These are phyloP conservation scores for Lantana camara DNA, from an alignment of 257 asterid species.

Conservation along the genomic window DNA sequence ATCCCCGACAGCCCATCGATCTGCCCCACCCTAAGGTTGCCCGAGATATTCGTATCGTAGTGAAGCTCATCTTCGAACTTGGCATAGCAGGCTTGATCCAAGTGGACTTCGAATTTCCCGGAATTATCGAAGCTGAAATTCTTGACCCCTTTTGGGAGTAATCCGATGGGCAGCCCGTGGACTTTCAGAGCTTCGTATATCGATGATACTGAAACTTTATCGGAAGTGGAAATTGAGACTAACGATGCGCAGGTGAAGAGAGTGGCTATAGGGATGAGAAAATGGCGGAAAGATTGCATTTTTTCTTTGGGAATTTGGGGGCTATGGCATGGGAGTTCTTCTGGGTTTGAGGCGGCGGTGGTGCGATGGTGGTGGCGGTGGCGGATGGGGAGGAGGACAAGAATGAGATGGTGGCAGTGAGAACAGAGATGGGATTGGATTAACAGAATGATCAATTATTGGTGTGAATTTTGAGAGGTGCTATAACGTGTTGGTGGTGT, in stretches of 20 bases:
- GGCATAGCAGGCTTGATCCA: conserved; percentile 85
- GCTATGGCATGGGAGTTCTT: conserved; percentile 28
- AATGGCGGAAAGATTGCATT: conserved; percentile 41
- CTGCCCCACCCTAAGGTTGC: conserved; percentile 59
- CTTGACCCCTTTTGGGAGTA: conserved; percentile 84
- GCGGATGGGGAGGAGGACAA: conserved; percentile 19
- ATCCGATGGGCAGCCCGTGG: conserved; percentile 84
- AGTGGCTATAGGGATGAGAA: conserved; percentile 24
- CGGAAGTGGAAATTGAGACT: conserved; percentile 14
- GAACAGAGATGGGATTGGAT: conserved; percentile 47
- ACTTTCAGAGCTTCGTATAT: conserved; percentile 65
- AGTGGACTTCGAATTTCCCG: conserved; percentile 67
- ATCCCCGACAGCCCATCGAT: conserved; percentile 77
- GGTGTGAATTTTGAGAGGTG: conserved; percentile 33
- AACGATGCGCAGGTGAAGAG: conserved; percentile 28
- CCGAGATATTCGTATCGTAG: conserved; percentile 70
- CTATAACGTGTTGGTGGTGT: conserved; percentile 22
- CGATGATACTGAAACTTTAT: conserved; percentile 35
- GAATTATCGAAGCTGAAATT: conserved; percentile 61
- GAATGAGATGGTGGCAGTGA: conserved; percentile 42
- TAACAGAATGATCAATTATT: conserved; percentile 59
- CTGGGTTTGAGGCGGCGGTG: background rate
- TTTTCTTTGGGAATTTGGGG: conserved; percentile 8
- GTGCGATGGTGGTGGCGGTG: conserved; percentile 17
- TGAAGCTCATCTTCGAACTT: conserved; percentile 85